phyloP scores from a whole-genome alignment of 1,284 basidiomycete genomes.

The Irpex lacteus region DNA sequence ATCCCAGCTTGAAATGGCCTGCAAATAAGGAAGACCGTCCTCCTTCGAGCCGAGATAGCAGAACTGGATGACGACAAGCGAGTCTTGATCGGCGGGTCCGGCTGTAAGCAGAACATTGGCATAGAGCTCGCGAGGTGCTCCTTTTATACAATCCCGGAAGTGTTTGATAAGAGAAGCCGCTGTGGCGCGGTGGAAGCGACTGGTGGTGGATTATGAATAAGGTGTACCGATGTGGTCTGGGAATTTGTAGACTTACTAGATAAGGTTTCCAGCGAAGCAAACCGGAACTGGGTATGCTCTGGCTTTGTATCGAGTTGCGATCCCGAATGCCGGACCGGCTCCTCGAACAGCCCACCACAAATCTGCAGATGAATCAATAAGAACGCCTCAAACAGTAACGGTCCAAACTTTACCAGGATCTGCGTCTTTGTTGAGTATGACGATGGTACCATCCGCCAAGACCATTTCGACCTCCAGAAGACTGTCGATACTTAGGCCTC shows the following conservation, averaged over 20 bases:
- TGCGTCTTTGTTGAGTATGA: conserved; percentile 66
- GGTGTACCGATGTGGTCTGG: background rate
- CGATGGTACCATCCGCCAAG: conserved; percentile 73
- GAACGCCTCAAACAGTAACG: too few species aligned
- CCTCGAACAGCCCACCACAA: conserved; percentile 91
- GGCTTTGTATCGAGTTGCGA: conserved; percentile 85
- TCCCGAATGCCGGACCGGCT: conserved; percentile 79
- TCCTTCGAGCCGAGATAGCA: conserved; percentile 79
- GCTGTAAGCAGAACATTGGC: conserved; percentile 88
- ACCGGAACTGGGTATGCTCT: conserved; percentile 85
- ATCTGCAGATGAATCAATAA: conserved; percentile 41
- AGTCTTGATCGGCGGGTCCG: conserved; percentile 77
- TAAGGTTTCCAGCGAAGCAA: conserved; percentile 87
- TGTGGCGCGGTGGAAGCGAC: conserved; percentile 81
- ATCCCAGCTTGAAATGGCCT: conserved; percentile 84
- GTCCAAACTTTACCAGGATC: conserved; percentile 46
- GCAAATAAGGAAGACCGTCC: conserved; percentile 75
- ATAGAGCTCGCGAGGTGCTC: conserved; percentile 82
- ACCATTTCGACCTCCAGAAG: conserved; percentile 86
- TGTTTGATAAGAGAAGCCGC: conserved; percentile 86
- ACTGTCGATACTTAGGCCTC: conserved; percentile 84
- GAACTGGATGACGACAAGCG: conserved; percentile 85
- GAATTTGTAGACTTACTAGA: conserved; percentile 56
- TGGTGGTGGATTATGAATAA: conserved; percentile 27
- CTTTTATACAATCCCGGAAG: conserved; percentile 90